phyloP scores from a whole-genome alignment of 441 rosid genomes.

The Syzygium malaccense region DNA sequence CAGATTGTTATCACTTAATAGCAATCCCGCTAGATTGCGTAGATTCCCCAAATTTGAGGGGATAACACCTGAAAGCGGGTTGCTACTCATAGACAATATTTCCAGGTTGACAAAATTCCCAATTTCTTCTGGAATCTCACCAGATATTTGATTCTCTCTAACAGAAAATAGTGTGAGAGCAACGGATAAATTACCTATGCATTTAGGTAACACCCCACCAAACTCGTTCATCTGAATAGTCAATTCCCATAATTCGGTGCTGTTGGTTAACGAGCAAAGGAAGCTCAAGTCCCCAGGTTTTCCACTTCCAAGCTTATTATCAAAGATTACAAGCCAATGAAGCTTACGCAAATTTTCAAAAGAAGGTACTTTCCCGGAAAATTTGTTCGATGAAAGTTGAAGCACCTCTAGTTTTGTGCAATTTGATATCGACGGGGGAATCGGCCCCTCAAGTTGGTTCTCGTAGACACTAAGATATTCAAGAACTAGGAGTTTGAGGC shows the following conservation, averaged over 20 bases:
- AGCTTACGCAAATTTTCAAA: accelerated
- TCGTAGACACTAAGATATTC: accelerated
- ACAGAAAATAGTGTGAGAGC: too few relatives aligned
- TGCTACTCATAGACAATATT: accelerated
- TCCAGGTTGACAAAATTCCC: neutral
- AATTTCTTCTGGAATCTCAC: neutral
- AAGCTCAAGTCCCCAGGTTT: neutral
- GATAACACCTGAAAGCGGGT: accelerated
- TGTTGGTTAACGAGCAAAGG: neutral
- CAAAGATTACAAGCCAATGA: accelerated
- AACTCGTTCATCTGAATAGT: accelerated
- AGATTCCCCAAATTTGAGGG: neutral
- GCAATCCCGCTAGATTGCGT: neutral
- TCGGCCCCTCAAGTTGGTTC: too few relatives aligned
- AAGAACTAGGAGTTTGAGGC: too few relatives aligned
- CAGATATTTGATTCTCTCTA: accelerated
- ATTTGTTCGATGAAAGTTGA: too few relatives aligned
- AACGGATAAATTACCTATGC: too few relatives aligned
- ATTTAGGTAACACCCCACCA: too few relatives aligned
- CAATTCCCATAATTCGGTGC: too few relatives aligned
- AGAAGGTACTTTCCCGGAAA: neutral
- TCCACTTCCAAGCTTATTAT: neutral
- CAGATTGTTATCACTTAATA: accelerated
- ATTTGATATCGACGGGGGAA: too few relatives aligned
- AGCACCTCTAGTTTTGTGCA: accelerated